Evolutionary conservation across 75 land plant genomes (phyloP), one percentile per base, ranked within the genome.

Genomic region (Sequoiadendron giganteum): DNA sequence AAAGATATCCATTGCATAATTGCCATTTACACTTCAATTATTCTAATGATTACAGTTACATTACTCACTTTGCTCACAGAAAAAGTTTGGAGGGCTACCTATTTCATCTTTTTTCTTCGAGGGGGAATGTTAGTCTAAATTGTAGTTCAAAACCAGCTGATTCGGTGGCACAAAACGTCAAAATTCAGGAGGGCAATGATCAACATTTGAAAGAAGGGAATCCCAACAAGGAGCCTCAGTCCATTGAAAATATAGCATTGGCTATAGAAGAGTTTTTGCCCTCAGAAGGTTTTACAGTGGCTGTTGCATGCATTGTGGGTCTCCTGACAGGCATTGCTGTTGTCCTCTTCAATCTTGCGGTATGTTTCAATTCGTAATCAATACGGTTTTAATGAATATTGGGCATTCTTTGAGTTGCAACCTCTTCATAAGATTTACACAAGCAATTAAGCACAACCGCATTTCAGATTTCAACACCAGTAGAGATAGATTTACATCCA

Each of bases 311-410:
- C 87, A 88, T 91, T 30, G 94, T 98, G 38, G 99, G 99, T 39
- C 92, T 98, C 55, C 88, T 98, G 82, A 98, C 97, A 36, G 99
- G 99, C 30, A 83, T 95, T 87, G 90, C 88, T 21, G 97, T 98
- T 54, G 99, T 98, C 38, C 84, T 95, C 82, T 97, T 98, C 95
- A 98, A 98, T 86, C 87, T 90, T 86, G 91, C 91, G 39, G 99
- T 97, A 87, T 84, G 92, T 68, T 55, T 36, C 34, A 75, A 75
- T 3, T 25, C 70, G 0, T 28, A 25, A 25, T 25, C 9, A 28
- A 1, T 65, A 65, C 28, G 6, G 1, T 65, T 65, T 65, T 21
- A 6, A 25, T 21, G 25, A 61, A 21, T 6, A 4, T 61, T 61
- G 25, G n/a, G 1, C 70, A 58, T 25, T 65, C 6, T 21, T 25